Evolutionary conservation across 2,329 filamentous ascomycete genomes (phyloP).

Genomic region (Macrophomina pseudophaseolina): DNA sequence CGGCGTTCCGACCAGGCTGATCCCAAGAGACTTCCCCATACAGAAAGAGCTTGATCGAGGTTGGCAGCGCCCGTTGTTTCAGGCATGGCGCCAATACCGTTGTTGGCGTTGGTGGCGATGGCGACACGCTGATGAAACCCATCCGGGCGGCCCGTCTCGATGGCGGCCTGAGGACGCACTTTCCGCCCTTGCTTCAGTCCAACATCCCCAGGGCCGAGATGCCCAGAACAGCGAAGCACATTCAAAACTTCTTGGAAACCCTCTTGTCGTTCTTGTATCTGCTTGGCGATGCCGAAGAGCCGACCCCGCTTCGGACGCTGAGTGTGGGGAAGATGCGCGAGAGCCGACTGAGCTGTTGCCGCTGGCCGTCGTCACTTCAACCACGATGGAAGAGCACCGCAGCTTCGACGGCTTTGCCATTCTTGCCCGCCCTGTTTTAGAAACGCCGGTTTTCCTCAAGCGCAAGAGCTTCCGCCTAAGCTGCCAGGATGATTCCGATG

Average conservation of each 20-base stretch:
- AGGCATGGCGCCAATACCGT: background rate
- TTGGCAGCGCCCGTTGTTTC: background rate
- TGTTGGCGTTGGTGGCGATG: background rate
- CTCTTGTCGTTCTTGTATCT: background rate
- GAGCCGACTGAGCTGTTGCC: background rate
- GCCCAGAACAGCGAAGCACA: conserved; percentile 1
- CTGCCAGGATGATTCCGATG: background rate
- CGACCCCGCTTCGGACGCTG: background rate
- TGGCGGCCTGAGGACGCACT: background rate
- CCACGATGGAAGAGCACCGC: background rate
- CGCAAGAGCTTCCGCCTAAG: background rate
- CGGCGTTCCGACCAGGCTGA: background rate
- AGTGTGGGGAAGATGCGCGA: background rate
- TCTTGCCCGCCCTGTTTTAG: background rate
- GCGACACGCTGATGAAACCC: background rate
- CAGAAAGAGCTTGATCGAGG: background rate
- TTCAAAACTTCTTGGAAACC: background rate
- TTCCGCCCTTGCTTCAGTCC: background rate
- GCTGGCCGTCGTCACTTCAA: background rate
- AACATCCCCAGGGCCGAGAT: background rate
- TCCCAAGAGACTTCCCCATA: background rate
- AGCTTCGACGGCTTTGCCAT: background rate
- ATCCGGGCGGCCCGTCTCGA: background rate
- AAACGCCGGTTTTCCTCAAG: background rate
- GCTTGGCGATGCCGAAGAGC: background rate